Percentiles rank a stretch among this genome's conserved stretches.
phyloP scores from a whole-genome alignment of 106 monocot genomes.

The Platanthera zijinensis region DNA sequence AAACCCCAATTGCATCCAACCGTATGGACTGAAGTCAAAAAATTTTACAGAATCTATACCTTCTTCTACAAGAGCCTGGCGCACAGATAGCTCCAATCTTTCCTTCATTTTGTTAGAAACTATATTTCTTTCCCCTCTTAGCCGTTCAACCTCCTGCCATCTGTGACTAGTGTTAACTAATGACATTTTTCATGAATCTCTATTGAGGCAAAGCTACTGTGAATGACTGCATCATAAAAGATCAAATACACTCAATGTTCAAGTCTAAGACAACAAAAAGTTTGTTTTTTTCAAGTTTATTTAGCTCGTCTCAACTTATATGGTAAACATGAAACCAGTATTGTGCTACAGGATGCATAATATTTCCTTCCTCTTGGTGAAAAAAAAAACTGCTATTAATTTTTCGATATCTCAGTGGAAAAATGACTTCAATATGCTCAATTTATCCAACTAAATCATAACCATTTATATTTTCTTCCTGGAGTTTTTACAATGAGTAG shows the following conservation, averaged over 20 bases:
- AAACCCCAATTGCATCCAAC: no score
- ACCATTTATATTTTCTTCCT: neutral
- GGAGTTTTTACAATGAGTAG: no score
- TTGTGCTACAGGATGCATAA: neutral
- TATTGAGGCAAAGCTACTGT: neutral
- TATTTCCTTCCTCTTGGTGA: no score
- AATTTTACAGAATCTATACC: conserved; percentile 21
- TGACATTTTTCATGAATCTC: neutral
- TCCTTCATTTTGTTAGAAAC: conserved; percentile 97
- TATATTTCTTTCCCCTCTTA: conserved; percentile 82
- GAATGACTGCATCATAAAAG: neutral
- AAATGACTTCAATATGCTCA: neutral
- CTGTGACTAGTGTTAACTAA: conserved; percentile 36
- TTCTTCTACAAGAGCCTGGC: conserved; percentile 91
- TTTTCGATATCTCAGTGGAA: no score
- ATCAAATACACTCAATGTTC: neutral
- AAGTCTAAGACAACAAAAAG: neutral
- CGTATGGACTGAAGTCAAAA: neutral
- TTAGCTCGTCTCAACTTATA: neutral
- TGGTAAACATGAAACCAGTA: neutral
- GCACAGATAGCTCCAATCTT: conserved; percentile 64
- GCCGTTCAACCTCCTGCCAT: conserved; percentile 97
- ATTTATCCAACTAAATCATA: neutral
- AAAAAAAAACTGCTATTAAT: no score
- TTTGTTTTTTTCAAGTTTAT: neutral